Evolutionary conservation across 768 basidiomycete genomes (phyloP).

Genomic region (Gautieria morchelliformis): DNA sequence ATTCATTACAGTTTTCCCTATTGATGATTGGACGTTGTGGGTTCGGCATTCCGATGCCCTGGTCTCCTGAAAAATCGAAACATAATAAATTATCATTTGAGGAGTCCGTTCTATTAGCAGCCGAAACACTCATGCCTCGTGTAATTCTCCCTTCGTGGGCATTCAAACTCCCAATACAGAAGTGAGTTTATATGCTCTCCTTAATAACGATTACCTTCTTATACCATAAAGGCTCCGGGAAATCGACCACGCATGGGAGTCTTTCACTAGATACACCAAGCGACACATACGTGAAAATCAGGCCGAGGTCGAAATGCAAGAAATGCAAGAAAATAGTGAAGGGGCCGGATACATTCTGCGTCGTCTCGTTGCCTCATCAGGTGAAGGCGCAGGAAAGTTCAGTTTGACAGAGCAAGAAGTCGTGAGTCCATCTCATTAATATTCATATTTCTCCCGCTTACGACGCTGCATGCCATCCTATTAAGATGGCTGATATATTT

Average conservation of each 20-base stretch:
- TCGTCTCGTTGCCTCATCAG: constrained; percentile 7
- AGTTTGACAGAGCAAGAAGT: constrained; percentile 8
- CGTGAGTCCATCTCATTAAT: constrained; percentile 5
- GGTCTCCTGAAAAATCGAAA: neutral
- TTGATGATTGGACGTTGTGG: constrained; percentile 5
- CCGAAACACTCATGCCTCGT: neutral
- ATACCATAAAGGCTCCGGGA: no score
- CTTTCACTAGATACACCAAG: no score
- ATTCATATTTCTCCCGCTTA: neutral
- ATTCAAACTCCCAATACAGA: constrained; percentile 5
- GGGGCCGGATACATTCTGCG: constrained; percentile 6
- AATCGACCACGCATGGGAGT: no score
- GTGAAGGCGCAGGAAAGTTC: constrained; percentile 5
- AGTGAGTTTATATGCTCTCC: neutral
- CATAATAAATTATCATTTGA: neutral
- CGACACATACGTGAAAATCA: no score
- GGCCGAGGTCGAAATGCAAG: neutral
- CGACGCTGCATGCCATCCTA: neutral
- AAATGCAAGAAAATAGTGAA: no score
- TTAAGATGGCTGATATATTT: constrained; percentile 13
- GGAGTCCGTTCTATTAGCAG: neutral
- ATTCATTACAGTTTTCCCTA: neutral
- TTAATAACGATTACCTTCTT: neutral
- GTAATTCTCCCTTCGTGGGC: neutral
- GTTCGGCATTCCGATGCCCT: constrained; percentile 4